Evolutionary conservation across 2,329 filamentous ascomycete genomes (phyloP), one percentile per base, ranked within the genome.

Genomic region (Colletotrichum aenigma): DNA sequence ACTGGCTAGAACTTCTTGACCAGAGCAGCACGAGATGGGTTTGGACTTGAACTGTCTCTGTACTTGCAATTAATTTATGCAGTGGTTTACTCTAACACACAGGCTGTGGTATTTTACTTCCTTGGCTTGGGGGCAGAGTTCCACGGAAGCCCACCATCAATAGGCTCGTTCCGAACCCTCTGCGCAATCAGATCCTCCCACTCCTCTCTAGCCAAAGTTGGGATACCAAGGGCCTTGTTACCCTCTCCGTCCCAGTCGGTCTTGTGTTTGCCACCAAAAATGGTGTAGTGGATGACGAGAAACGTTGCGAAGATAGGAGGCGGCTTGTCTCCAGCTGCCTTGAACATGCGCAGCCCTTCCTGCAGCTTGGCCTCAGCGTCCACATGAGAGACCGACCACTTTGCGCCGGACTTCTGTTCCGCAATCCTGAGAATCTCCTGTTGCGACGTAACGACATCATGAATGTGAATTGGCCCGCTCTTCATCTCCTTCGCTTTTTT

Each of bases 381-480:
- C 3, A 58, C 62, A 9, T 71, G 48, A 4, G 48, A 48, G 5
- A 71, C 43, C 3, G 61, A 38, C 69, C 69, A 71, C 10, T 56
- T 67, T 2, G 13, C n/a, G 12, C 26, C 69, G 1, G 61, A 67
- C 15, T 64, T 61, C 60, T 81, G 78, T 70, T 80, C 77, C 4
- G 78, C 78, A 12, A 78, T 65, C 48, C 74, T 82, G 4, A 92
- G 79, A 2, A 93, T 81, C 56, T 91, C 83, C 1, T 87, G 87
- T 79, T 91, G 89, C 0, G 87, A 87, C 0, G 87, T 85, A 10
- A 84, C 84, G 61, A 89, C 87, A 8, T 86, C 89, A 8, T 87
- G 87, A 10, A 92, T 79, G 75, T 87, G 89, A 34, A 93, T 81
- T 71, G 87, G 87, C 56, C 88, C 84, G 80, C 93, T 92, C 76